These are phyloP conservation scores for Coccinonectria pachysandricola DNA, from an alignment of 2,329 filamentous ascomycete genomes.

Conservation along the genomic window DNA sequence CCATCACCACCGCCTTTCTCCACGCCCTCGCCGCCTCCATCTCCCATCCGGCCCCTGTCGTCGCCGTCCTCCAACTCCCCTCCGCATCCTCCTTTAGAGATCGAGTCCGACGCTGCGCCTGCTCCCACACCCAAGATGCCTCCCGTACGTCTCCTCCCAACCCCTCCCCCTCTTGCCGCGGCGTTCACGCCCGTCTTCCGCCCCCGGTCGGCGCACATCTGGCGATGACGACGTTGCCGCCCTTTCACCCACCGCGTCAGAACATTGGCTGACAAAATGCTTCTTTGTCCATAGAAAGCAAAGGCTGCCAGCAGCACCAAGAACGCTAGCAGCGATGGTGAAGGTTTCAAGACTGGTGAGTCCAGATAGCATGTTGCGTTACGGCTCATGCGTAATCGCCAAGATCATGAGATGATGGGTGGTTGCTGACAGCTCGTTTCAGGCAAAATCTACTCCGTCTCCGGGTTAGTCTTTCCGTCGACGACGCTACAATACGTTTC, in stretches of 20 bases:
- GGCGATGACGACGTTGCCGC: too few species aligned
- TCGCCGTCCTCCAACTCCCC: constrained; percentile 18
- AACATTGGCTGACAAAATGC: too few species aligned
- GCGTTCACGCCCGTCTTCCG: constrained; percentile 7
- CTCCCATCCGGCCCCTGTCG: constrained; percentile 21
- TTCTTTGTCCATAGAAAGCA: constrained; percentile 15
- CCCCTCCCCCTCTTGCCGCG: constrained; percentile 5
- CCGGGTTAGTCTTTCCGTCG: constrained; percentile 45
- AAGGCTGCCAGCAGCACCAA: constrained; percentile 22
- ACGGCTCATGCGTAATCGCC: too few species aligned
- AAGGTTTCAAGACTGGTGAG: constrained; percentile 32
- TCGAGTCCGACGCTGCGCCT: constrained; percentile 16
- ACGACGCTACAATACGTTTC: too few species aligned
- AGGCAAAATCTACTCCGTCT: constrained; percentile 55
- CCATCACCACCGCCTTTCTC: constrained; percentile 24
- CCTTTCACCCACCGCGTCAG: too few species aligned
- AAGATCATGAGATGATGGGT: too few species aligned
- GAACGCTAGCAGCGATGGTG: constrained; percentile 27
- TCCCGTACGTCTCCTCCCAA: constrained; percentile 36
- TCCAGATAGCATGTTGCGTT: too few species aligned
- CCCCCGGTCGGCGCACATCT: too few species aligned
- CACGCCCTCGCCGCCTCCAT: constrained; percentile 23
- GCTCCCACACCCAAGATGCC: constrained; percentile 38
- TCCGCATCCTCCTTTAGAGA: constrained; percentile 13
- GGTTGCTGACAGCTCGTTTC: constrained; percentile 15